Evolutionary conservation across 202 grass and related monocot genomes (phyloP), one percentile per base, ranked within the genome.

Genomic region (Zoysia matrella): DNA sequence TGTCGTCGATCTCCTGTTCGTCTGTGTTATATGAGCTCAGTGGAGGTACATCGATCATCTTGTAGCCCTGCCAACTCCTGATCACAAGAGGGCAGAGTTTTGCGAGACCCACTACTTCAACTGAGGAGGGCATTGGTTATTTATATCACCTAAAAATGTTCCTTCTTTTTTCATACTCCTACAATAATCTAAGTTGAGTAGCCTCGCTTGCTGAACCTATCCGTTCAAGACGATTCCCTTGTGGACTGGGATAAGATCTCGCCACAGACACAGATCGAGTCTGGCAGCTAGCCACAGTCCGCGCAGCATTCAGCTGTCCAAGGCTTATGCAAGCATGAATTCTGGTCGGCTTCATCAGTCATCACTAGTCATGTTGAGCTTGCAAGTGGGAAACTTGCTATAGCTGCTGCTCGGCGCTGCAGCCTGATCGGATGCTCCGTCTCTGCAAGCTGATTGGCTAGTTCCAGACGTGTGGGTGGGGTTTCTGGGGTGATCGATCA

Each of bases 261-360:
- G 69, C 50, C 69, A 72, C 49, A 72, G 5, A 53, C 30, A 36
- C 30, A 36, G 30, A 36, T 36, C 30, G 30, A 36, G 6, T 18
- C 63, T 43, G 13, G 63, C 48, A 52, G 18, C 11, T 73, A 39
- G 52, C 51, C 71, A 56, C 51, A 73, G 51, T n/a, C 71, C 14
- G 16, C 5, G 40, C 40, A 46, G 1, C 65, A 58, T 78, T 83
- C n/a, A 83, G 86, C 52, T 53, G 78, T 69, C 80, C 80, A 83
- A 83, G 53, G 60, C 2, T 56, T 44, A 56, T 56, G 4, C n/a
- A 47, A 3, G 65, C 13, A 39, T 43, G 67, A 11, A 64, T 52
- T 39, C 3, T 58, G 47, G 44, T 62, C 14, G 42, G 71, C 39
- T 18, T 7, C 47, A 12, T 50, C 51, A 36, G 30, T 36, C 30